phyloP scores from a whole-genome alignment of 208 protist genomes.

The Dictyostelium gargantuum region DNA sequence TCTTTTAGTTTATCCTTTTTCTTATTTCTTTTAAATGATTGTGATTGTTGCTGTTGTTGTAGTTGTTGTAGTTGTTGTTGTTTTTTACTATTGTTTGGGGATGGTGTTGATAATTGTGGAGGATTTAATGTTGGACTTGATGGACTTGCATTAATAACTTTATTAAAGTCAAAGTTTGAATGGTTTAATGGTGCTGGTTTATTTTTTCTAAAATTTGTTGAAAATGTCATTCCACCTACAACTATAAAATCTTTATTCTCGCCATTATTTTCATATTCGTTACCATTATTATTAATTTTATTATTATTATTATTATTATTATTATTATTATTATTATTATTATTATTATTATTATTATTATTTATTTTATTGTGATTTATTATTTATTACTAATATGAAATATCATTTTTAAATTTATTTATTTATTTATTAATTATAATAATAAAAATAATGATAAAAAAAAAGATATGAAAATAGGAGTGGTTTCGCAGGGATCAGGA shows the following conservation, averaged over 20 bases:
- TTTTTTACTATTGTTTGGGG: not conserved
- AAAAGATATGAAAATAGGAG: constrained; percentile 82
- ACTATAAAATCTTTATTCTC: not conserved
- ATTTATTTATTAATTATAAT: not conserved
- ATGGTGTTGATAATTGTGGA: not conserved
- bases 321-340: not conserved
- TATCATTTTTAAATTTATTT: too few species aligned
- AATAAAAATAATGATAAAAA: not conserved
- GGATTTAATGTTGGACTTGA: not conserved
- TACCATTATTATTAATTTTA: not conserved
- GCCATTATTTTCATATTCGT: not conserved
- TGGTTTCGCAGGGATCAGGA: constrained; percentile 79
- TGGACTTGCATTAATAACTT: not conserved
- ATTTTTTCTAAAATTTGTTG: not conserved
- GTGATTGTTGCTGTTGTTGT: too few species aligned
- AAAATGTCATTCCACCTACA: not conserved
- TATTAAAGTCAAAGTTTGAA: not conserved
- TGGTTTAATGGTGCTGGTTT: not conserved
- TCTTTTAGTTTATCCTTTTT: constrained; percentile 50
- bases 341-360: not conserved
- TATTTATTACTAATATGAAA: too few species aligned
- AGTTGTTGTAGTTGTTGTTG: not conserved
- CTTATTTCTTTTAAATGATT: constrained; percentile 52
- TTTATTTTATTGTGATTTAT: too few species aligned
- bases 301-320: not conserved